phyloP scores from a whole-genome alignment of 1,284 basidiomycete genomes.

The Irpex sp. region DNA sequence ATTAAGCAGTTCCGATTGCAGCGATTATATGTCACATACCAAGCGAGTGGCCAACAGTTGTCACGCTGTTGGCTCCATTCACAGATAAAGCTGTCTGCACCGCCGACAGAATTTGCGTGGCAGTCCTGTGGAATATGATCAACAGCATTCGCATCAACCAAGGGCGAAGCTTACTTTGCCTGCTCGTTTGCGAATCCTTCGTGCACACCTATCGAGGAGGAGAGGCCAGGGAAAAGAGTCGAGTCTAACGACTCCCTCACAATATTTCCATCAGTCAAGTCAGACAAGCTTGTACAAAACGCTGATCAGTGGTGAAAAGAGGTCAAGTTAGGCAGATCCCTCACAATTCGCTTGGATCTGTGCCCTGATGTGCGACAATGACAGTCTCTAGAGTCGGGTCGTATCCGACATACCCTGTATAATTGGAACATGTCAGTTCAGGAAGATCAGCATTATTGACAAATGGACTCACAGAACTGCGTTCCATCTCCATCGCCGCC shows the following conservation, averaged over 20 bases:
- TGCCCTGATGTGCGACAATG: conserved; percentile 52
- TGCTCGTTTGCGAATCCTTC: conserved; percentile 54
- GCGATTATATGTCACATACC: conserved; percentile 17
- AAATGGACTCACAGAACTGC: conserved; percentile 39
- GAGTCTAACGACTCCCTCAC: conserved; percentile 35
- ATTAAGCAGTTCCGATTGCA: background rate
- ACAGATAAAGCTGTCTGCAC: conserved; percentile 30
- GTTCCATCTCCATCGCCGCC: conserved; percentile 54
- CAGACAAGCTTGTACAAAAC: conserved; percentile 34
- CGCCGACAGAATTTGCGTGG: conserved; percentile 31
- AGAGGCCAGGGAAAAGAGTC: conserved; percentile 55
- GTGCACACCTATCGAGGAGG: conserved; percentile 47
- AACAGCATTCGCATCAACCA: background rate
- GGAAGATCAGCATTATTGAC: background rate
- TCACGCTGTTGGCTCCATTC: conserved; percentile 29
- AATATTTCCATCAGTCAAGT: conserved; percentile 53
- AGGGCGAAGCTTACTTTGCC: conserved; percentile 34
- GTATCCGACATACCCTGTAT: conserved; percentile 42
- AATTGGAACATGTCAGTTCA: background rate
- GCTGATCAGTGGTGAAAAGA: conserved; percentile 1
- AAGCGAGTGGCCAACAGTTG: conserved; percentile 34
- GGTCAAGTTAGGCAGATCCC: conserved; percentile 8
- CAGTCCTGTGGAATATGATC: conserved; percentile 23
- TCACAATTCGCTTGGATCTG: conserved; percentile 44
- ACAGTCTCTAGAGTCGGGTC: conserved; percentile 38